Base-by-base conservation (phyloP, 129 eudicot species). In the Erigeron canadensis region DNA sequence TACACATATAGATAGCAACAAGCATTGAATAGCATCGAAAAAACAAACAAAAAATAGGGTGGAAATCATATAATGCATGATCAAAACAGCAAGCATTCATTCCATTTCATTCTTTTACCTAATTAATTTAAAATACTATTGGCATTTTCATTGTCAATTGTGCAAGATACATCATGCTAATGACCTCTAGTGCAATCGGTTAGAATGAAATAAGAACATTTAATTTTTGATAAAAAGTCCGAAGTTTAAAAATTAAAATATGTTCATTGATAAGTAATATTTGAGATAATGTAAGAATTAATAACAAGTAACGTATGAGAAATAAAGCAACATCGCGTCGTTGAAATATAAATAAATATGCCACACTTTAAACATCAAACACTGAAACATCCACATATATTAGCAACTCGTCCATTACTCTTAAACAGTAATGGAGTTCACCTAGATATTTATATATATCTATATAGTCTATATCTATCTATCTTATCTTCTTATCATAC, bases 71-170 rank as follows among this genome's bases (percentile, higher is more conserved):
- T 71, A 66, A 15, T 38, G 78, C 78, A 55, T 79, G 74, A 79
- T 76, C 82, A 72, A 65, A 79, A 55, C 63, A 79, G 64, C 77
- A 53, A 80, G 76, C 86, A 80, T 77, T 81, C 88, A 84, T 84
- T 80, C 78, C 77, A 78, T 68, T 71, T 78, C 83, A 63, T 74
- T 69, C 77, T 28, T 84, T 78, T 80, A 84, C 88, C 88, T 84
- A 81, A n/a, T n/a, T n/a, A n/a, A n/a, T n/a, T n/a, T n/a, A n/a
- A n/a, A n/a, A n/a, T n/a, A n/a, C n/a, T n/a, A n/a, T n/a, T n/a
- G n/a, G n/a, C n/a, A n/a, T n/a, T n/a, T n/a, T n/a, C n/a, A n/a
- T n/a, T n/a, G n/a, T n/a, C n/a, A n/a, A n/a, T n/a, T n/a, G n/a
- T n/a, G n/a, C n/a, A n/a, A n/a, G n/a, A n/a, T n/a, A n/a, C n/a